Percentiles rank a stretch among this genome's conserved stretches.
phyloP scores from a whole-genome alignment of 2,329 filamentous ascomycete species.

The Fusarium heterosporum region DNA sequence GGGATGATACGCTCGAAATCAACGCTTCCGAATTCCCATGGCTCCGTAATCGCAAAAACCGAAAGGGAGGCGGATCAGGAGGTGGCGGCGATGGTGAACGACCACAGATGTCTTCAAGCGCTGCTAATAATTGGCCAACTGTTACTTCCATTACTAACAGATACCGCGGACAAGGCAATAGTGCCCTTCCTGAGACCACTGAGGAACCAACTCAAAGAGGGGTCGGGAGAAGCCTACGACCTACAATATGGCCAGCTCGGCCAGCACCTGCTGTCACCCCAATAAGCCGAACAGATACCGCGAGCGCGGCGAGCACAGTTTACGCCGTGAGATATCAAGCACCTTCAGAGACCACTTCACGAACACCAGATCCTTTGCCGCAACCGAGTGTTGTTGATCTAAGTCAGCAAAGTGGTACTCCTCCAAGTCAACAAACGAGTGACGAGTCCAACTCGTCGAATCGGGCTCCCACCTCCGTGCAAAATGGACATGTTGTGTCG shows the following conservation, averaged over 20 bases:
- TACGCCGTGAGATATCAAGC: slow-evolving; percentile 73
- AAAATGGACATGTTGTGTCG: slow-evolving; percentile 39
- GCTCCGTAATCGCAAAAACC: slow-evolving; percentile 55
- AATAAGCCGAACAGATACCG: slow-evolving; percentile 70
- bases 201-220: slow-evolving; percentile 47
- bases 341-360: slow-evolving; percentile 63
- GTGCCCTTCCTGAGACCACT: slow-evolving; percentile 33
- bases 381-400: slow-evolving; percentile 48
- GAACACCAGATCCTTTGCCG: slow-evolving; percentile 57
- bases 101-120: slow-evolving; percentile 28
- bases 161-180: slow-evolving; percentile 42
- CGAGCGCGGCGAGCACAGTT: slow-evolving; percentile 72
- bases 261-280: slow-evolving; percentile 67
- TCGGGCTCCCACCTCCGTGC: slow-evolving; percentile 35
- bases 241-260: slow-evolving; percentile 66
- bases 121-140: slow-evolving; percentile 46
- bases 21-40: slow-evolving; percentile 64
- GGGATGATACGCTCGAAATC: slow-evolving; percentile 87
- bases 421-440: slow-evolving; percentile 41
- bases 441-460: slow-evolving; percentile 45
- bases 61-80: slow-evolving; percentile 45
- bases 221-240: slow-evolving; percentile 57
- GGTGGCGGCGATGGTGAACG: slow-evolving; percentile 28
- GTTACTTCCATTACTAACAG: slow-evolving; percentile 46
- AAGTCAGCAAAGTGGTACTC: slow-evolving; percentile 52